Percentiles rank a stretch among this genome's conserved stretches.
Evolutionary conservation across 257 asterid genomes (phyloP).

Genomic region (Craterostigma plantagineum): DNA sequence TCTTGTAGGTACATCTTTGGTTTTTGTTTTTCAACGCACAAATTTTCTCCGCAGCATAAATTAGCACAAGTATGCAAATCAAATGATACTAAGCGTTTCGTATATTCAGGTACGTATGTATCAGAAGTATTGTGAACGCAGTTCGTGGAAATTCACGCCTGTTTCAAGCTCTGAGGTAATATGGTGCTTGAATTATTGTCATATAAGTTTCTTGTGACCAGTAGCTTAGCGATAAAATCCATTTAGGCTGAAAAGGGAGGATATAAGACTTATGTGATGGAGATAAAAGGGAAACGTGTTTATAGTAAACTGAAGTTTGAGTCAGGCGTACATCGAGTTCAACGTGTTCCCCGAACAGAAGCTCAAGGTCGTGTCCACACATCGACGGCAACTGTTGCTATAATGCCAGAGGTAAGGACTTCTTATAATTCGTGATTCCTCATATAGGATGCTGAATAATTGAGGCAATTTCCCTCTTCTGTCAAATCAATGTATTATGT

Average conservation of each 20-base stretch:
- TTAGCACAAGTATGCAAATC: constrained; percentile 7
- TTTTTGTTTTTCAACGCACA: constrained; percentile 17
- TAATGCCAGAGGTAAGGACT: constrained; percentile 85
- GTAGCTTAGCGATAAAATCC: background rate
- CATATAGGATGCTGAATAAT: background rate
- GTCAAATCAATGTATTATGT: too few relatives aligned
- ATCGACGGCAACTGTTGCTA: constrained; percentile 95
- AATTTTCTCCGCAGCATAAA: constrained; percentile 5
- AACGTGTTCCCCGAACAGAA: constrained; percentile 97
- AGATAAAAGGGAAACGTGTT: constrained; percentile 77
- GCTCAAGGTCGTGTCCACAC: constrained; percentile 98
- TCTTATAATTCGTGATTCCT: background rate
- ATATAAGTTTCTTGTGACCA: background rate
- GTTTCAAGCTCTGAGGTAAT: constrained; percentile 86
- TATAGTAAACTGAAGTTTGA: constrained; percentile 94
- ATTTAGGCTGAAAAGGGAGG: constrained; percentile 79
- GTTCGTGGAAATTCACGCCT: constrained; percentile 51
- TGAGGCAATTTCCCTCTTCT: background rate
- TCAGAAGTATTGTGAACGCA: constrained; percentile 69
- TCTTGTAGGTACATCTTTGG: constrained; percentile 93
- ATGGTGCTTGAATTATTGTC: constrained; percentile 6
- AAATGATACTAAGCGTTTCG: constrained; percentile 8
- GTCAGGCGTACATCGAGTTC: constrained; percentile 99
- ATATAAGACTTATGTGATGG: constrained; percentile 84
- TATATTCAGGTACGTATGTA: constrained; percentile 68